Conservation (phyloP, 73 alveolate species). For the Tetrahymena borealis region DNA sequence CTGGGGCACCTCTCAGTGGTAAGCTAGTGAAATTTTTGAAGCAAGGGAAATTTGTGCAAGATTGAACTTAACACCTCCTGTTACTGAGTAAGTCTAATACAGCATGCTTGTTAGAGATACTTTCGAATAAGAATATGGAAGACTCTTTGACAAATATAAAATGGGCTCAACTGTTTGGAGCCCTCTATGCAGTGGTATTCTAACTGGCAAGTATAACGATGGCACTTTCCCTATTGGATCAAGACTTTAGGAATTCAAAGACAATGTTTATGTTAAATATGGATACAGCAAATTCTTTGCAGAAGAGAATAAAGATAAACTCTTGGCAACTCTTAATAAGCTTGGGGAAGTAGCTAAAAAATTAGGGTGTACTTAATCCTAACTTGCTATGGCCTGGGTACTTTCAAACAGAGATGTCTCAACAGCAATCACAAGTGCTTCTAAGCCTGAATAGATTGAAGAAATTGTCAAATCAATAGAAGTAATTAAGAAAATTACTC, state of each 20-base stretch:
- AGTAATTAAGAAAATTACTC: conserved; percentile 55
- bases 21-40: conserved; percentile 70
- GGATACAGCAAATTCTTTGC: neutral
- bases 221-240: conserved; percentile 67
- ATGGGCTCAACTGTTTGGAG: conserved; percentile 86
- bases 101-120: conserved; percentile 73
- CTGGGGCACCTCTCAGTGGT: conserved; percentile 98
- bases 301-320: neutral
- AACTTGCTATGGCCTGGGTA: conserved; percentile 90
- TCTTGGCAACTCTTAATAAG: neutral
- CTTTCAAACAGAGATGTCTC: conserved; percentile 68
- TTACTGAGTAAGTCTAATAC: conserved; percentile 85
- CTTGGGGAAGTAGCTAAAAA: conserved; percentile 54
- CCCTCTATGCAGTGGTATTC: conserved; percentile 83
- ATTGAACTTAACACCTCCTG: conserved; percentile 70
- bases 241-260: neutral
- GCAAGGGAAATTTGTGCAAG: conserved; percentile 64
- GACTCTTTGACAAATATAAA: conserved; percentile 58
- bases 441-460: conserved; percentile 62
- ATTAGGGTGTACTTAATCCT: conserved; percentile 64
- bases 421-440: conserved; percentile 81
- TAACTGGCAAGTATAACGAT: conserved; percentile 87
- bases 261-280: neutral
- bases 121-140: conserved; percentile 78
- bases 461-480: conserved; percentile 78